A percentile compares a stretch with the other conserved stretches of the same genome.
Conservation (phyloP, 331 rosid species). For the Pyrus hybrid region DNA sequence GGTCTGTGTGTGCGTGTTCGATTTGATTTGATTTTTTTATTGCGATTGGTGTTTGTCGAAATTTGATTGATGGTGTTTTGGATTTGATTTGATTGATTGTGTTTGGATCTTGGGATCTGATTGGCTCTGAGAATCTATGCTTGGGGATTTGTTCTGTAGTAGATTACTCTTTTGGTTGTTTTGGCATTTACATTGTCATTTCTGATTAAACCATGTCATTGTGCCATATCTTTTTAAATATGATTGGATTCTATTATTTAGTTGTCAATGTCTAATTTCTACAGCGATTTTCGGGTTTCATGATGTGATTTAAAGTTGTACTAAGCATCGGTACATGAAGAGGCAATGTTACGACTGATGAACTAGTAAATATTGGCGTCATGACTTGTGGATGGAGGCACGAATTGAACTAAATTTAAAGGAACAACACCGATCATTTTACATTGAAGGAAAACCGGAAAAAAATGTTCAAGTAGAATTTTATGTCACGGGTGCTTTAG, state of each 20-base stretch:
- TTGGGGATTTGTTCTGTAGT: background rate
- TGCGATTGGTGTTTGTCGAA: background rate
- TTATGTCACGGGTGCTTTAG: too few relatives aligned
- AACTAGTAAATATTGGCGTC: background rate
- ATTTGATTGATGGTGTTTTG: background rate
- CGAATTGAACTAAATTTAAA: too few relatives aligned
- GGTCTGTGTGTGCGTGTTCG: conserved; percentile 27
- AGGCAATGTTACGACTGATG: too few relatives aligned
- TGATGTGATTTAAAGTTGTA: background rate
- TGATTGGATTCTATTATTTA: background rate
- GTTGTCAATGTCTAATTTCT: background rate
- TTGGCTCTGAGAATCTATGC: background rate
- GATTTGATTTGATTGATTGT: background rate
- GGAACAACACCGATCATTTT: too few relatives aligned
- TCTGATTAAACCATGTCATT: background rate
- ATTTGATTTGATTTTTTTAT: background rate
- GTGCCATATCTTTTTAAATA: background rate
- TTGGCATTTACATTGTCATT: background rate
- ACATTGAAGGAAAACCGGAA: too few relatives aligned
- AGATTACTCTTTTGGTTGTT: background rate
- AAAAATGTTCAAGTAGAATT: too few relatives aligned
- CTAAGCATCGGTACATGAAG: background rate
- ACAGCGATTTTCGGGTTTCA: background rate
- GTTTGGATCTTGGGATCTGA: conserved; percentile 14
- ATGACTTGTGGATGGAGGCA: background rate